Percentiles rank a stretch among this genome's conserved stretches.
Conservation (phyloP, 805 yeast species). For the Blastobotrys parvus region DNA sequence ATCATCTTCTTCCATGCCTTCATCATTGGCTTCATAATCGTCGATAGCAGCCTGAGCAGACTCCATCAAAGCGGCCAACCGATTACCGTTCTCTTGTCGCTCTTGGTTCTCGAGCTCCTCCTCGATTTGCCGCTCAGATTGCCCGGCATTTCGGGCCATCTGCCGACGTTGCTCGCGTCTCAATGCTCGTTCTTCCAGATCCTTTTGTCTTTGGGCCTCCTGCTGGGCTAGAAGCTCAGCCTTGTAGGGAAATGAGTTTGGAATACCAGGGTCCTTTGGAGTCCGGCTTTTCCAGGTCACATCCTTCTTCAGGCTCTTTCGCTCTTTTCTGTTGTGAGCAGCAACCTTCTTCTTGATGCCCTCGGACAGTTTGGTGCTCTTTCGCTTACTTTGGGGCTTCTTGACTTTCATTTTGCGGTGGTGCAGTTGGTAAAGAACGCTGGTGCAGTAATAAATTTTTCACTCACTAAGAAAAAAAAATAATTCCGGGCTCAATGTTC, state of each 20-base stretch:
- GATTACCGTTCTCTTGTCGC: conserved; percentile 35
- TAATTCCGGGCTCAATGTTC: too few relatives aligned
- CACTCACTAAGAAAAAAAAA: too few relatives aligned
- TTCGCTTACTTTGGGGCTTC: conserved; percentile 55
- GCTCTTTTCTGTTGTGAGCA: conserved; percentile 82
- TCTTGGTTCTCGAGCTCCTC: conserved; percentile 28
- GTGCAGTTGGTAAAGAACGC: neutral
- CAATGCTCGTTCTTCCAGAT: conserved; percentile 32
- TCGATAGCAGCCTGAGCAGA: conserved; percentile 86
- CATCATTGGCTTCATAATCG: conserved; percentile 44
- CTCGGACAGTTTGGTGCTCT: conserved; percentile 87
- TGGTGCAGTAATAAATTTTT: too few relatives aligned
- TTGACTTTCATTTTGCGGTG: conserved; percentile 1
- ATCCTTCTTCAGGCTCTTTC: conserved; percentile 77
- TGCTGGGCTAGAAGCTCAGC: conserved; percentile 58
- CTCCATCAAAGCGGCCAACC: conserved; percentile 76
- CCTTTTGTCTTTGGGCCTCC: conserved; percentile 42
- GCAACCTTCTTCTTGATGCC: conserved; percentile 95
- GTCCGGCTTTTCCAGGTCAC: conserved; percentile 84
- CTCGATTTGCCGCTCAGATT: conserved; percentile 31
- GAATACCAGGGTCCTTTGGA: conserved; percentile 90
- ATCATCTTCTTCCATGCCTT: conserved; percentile 33
- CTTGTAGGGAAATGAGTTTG: conserved; percentile 90
- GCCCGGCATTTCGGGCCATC: conserved; percentile 31
- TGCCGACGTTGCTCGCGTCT: conserved; percentile 29